These are phyloP conservation scores for Claviceps paspali DNA, from an alignment of 2,329 filamentous ascomycete species.

Conservation along the genomic window DNA sequence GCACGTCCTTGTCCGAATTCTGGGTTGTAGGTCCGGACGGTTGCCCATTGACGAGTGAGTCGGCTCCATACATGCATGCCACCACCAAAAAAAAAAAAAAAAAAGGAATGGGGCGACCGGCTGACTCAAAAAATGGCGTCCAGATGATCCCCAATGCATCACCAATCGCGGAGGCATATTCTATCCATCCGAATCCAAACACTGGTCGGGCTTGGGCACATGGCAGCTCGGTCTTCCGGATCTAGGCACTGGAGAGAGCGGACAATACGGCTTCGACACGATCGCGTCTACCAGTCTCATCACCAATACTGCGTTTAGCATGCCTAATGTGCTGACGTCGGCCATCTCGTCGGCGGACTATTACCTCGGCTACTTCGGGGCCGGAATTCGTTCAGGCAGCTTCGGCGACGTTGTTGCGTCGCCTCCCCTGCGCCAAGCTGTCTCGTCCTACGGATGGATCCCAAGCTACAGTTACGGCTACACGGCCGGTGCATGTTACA, in stretches of 20 bases:
- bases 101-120: background rate
- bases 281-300: conserved; percentile 26
- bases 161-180: conserved; percentile 44
- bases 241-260: conserved; percentile 44
- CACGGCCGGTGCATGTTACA: conserved; percentile 60
- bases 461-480: conserved; percentile 62
- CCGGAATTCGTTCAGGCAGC: conserved; percentile 38
- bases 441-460: conserved; percentile 43
- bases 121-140: conserved; percentile 6
- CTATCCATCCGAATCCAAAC: conserved; percentile 34
- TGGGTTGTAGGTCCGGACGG: conserved; percentile 50
- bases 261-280: conserved; percentile 45
- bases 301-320: conserved; percentile 21
- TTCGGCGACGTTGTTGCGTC: conserved; percentile 35
- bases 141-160: conserved; percentile 36
- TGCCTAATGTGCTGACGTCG: conserved; percentile 32
- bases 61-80: background rate
- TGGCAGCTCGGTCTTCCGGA: conserved; percentile 46
- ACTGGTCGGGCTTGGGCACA: conserved; percentile 43
- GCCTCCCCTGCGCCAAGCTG: conserved; percentile 38
- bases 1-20: conserved; percentile 54
- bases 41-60: conserved; percentile 31
- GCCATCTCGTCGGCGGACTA: conserved; percentile 40
- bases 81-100: no score
- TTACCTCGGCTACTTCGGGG: conserved; percentile 38